A percentile compares a stretch with the other conserved stretches of the same genome.
Conservation (phyloP, 768 basidiomycete genomes). For the Boletus bicolor region DNA sequence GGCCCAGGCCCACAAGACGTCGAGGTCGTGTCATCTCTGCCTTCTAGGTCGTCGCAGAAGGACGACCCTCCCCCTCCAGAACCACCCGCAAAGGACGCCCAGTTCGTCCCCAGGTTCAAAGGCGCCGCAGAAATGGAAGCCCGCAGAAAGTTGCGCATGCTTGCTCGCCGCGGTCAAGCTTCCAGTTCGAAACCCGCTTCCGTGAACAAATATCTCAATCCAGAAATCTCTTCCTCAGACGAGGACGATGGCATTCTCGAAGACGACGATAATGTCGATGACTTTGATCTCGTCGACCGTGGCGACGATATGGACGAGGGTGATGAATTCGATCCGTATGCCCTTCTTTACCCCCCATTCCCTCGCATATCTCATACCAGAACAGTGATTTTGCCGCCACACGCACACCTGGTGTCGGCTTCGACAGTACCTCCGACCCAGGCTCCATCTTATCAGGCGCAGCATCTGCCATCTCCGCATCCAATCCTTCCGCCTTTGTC, state of each 20-base stretch:
- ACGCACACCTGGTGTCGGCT: constrained; percentile 45
- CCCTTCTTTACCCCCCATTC: constrained; percentile 11
- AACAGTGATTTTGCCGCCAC: constrained; percentile 67
- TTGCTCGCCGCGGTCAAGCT: constrained; percentile 49
- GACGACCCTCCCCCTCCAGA: constrained; percentile 18
- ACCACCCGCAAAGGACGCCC: constrained; percentile 49
- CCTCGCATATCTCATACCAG: not conserved
- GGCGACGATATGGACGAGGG: constrained; percentile 56
- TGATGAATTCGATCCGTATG: constrained; percentile 81
- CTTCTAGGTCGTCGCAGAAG: not conserved
- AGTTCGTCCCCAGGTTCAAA: constrained; percentile 76
- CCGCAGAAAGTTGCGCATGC: constrained; percentile 61
- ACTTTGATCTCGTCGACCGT: constrained; percentile 48
- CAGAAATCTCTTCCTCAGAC: constrained; percentile 48
- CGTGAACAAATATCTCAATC: constrained; percentile 41
- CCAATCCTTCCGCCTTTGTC: constrained; percentile 50
- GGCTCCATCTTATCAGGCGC: constrained; percentile 56
- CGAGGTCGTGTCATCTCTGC: not conserved
- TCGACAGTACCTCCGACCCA: constrained; percentile 63
- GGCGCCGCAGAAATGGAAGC: constrained; percentile 87
- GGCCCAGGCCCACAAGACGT: constrained; percentile 2
- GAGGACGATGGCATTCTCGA: constrained; percentile 46
- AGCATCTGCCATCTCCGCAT: constrained; percentile 48
- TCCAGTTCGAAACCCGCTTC: constrained; percentile 26
- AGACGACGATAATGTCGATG: constrained; percentile 48